Conservation (phyloP, 768 basidiomycete genomes). For the Pulveroboletus ravenelii region DNA sequence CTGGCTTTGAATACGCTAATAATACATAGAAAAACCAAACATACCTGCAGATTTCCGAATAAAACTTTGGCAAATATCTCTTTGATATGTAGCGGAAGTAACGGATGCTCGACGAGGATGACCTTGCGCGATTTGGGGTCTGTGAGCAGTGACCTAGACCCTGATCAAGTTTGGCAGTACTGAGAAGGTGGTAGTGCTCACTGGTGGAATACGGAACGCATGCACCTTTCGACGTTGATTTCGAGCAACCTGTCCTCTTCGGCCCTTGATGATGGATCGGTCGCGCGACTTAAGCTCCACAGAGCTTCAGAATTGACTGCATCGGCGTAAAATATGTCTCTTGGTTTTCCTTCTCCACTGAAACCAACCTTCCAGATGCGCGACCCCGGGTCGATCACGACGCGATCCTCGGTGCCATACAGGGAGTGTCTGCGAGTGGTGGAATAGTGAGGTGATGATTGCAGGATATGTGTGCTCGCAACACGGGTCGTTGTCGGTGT, state of each 20-base stretch:
- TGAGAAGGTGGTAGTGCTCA: constrained; percentile 35
- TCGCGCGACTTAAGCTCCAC: constrained; percentile 58
- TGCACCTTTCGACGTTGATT: constrained; percentile 57
- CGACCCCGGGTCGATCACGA: constrained; percentile 93
- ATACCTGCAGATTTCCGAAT: constrained; percentile 86
- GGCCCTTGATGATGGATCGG: constrained; percentile 49
- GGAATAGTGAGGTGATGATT: constrained; percentile 77
- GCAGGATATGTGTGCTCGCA: constrained; percentile 43
- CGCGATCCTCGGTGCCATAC: constrained; percentile 94
- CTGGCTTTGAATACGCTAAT: not conserved
- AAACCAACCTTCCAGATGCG: constrained; percentile 97
- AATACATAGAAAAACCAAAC: not conserved
- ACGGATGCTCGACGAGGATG: constrained; percentile 85
- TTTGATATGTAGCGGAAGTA: constrained; percentile 83
- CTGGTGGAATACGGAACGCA: constrained; percentile 83
- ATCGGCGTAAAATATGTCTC: constrained; percentile 76
- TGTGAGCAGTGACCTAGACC: constrained; percentile 76
- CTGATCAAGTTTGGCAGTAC: constrained; percentile 10
- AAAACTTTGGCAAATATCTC: constrained; percentile 80
- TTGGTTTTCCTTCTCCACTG: constrained; percentile 88
- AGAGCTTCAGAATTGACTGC: constrained; percentile 40
- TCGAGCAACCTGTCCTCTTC: constrained; percentile 76
- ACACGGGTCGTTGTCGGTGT: constrained; percentile 59
- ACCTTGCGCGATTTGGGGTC: constrained; percentile 96
- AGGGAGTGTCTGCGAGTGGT: constrained; percentile 87